Conservation (phyloP, 164 flowering plant genomes). For the Dillenia suffruticosa region DNA sequence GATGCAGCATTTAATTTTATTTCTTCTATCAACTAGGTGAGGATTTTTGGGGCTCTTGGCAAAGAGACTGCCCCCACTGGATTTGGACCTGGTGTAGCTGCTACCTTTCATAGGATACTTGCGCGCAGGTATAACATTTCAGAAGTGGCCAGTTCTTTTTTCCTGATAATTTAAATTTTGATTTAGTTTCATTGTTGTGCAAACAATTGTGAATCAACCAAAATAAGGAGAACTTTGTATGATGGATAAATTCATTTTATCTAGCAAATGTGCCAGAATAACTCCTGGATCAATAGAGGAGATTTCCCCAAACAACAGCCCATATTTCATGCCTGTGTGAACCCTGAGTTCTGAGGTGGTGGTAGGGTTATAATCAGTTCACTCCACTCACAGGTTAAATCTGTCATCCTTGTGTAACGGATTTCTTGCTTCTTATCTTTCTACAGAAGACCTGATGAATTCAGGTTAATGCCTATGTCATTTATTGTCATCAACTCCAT, state of each 20-base stretch:
- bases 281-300: no score
- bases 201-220: no score
- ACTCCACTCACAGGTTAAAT: neutral
- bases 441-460: conserved; percentile 27
- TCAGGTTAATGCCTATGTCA: conserved; percentile 41
- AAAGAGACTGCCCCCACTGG: conserved; percentile 51
- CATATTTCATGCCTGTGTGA: no score
- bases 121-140: conserved; percentile 38
- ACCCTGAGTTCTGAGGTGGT: no score
- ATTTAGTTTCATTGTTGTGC: no score
- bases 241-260: no score
- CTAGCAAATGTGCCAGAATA: no score
- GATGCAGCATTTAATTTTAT: conserved; percentile 7
- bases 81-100: conserved; percentile 70
- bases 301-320: no score
- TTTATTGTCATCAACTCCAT: conserved; percentile 32
- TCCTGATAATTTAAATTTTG: neutral
- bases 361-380: no score
- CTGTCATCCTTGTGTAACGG: neutral
- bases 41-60: conserved; percentile 35
- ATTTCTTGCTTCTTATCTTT: neutral
- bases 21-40: conserved; percentile 41
- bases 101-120: conserved; percentile 77
- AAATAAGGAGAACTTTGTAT: no score
- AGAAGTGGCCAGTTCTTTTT: neutral